Conservation (phyloP, 2,329 filamentous ascomycete genomes). For the Fusarium begoniae region DNA sequence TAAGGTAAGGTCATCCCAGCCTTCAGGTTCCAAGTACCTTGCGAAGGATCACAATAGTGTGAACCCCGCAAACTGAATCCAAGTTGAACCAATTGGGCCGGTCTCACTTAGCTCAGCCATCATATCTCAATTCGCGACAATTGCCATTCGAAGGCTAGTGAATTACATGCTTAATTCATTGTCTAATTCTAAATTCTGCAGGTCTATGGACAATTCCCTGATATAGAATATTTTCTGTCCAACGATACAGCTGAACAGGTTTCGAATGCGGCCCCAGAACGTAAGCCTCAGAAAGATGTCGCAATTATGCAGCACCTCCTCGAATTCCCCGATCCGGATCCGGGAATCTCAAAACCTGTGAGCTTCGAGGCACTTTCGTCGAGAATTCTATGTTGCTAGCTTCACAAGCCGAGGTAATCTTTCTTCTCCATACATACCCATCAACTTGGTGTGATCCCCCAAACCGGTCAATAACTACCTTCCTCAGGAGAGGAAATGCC, state of each 20-base stretch:
- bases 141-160: neutral
- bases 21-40: neutral
- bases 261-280: neutral
- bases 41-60: neutral
- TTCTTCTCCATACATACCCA: neutral
- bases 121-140: neutral
- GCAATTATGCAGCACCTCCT: neutral
- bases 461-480: neutral
- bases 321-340: no score
- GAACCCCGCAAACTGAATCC: neutral
- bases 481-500: neutral
- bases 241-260: neutral
- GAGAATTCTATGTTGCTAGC: neutral
- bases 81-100: neutral
- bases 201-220: fast-evolving
- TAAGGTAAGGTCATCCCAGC: neutral
- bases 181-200: neutral
- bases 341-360: fast-evolving
- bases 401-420: neutral
- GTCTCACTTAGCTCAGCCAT: neutral
- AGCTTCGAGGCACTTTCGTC: neutral
- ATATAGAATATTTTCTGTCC: neutral
- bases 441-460: fast-evolving
- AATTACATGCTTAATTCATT: neutral
- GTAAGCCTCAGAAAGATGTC: neutral